Conservation (phyloP, 2,329 filamentous ascomycete species). For the Chaetomiaceae sp. region DNA sequence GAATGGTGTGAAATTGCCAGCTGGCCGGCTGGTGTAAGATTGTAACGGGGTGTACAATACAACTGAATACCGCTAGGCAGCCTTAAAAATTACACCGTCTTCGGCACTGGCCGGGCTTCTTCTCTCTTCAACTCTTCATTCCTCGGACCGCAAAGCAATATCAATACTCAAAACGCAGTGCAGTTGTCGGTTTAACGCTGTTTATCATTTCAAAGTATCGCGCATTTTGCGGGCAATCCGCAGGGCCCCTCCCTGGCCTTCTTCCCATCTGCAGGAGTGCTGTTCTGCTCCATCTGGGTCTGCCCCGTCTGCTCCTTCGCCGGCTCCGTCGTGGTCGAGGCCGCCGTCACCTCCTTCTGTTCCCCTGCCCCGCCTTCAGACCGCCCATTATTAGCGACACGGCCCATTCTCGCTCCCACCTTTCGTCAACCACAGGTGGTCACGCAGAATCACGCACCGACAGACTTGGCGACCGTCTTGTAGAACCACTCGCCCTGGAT, state of each 20-base stretch:
- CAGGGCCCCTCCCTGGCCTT: slow-evolving; percentile 9
- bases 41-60: too few species aligned
- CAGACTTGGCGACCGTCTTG: slow-evolving; percentile 65
- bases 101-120: too few species aligned
- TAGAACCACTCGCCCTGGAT: slow-evolving; percentile 86
- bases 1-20: neutral
- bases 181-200: neutral
- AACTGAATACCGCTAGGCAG: too few species aligned
- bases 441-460: slow-evolving; percentile 62
- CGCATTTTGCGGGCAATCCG: slow-evolving; percentile 11
- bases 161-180: too few species aligned
- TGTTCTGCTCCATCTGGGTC: neutral
- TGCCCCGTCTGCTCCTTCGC: neutral
- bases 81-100: too few species aligned
- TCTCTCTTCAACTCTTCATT: too few species aligned
- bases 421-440: neutral
- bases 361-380: slow-evolving; percentile 7
- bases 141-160: too few species aligned
- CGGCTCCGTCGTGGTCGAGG: neutral
- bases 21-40: too few species aligned
- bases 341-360: neutral
- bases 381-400: slow-evolving; percentile 26
- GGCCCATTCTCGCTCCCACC: neutral
- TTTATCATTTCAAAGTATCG: slow-evolving; percentile 2
- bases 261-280: neutral